A percentile compares a stretch with the other conserved stretches of the same genome.
Evolutionary conservation across 208 protist species (phyloP).

Genomic region (Endotrypanum monterogeii): DNA sequence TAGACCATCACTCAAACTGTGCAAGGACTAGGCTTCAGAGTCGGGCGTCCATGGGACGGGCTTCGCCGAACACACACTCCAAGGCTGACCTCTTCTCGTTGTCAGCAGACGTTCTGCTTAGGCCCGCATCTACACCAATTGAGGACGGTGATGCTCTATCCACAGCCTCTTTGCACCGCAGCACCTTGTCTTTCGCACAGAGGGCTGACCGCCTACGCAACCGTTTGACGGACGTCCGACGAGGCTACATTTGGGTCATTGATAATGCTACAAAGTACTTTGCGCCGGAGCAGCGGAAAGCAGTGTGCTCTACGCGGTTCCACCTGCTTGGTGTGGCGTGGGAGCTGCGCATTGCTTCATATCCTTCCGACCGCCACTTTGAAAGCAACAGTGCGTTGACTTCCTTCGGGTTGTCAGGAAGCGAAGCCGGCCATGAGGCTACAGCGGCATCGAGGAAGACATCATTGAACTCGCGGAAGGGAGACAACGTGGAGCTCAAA

Average conservation of each 20-base stretch:
- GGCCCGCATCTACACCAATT: neutral
- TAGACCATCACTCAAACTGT: neutral
- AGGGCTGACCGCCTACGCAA: constrained; percentile 33
- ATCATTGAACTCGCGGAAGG: neutral
- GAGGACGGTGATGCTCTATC: neutral
- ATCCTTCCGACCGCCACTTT: constrained; percentile 11
- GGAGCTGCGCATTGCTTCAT: constrained; percentile 65
- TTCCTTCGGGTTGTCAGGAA: constrained; percentile 3
- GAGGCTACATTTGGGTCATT: constrained; percentile 72
- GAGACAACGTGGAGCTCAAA: neutral
- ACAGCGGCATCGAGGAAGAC: neutral
- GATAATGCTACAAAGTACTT: constrained; percentile 57
- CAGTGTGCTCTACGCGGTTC: constrained; percentile 67
- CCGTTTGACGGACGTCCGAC: constrained; percentile 59
- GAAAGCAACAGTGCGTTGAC: constrained; percentile 3
- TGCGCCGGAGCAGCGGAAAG: constrained; percentile 47
- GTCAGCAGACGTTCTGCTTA: neutral
- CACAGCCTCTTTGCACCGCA: neutral
- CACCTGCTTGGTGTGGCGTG: constrained; percentile 52
- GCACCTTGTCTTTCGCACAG: neutral
- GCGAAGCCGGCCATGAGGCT: constrained; percentile 10
- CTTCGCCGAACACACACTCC: neutral
- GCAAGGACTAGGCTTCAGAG: constrained; percentile 10
- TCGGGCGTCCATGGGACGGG: neutral
- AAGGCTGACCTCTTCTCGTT: constrained; percentile 2